These are phyloP conservation scores for Luvunga scandens DNA, from an alignment of 345 rosid species.

Conservation along the genomic window DNA sequence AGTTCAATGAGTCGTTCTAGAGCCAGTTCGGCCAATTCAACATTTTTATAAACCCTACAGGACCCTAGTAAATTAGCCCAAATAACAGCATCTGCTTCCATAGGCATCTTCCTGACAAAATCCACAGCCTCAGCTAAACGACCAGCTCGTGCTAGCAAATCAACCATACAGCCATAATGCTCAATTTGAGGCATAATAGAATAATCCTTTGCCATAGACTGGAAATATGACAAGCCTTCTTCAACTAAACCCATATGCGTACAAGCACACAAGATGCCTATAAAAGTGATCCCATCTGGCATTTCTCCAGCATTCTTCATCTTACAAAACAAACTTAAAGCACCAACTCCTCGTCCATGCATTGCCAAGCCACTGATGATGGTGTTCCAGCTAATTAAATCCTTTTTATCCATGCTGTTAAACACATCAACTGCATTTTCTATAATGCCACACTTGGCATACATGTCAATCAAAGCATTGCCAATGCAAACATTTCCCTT, in stretches of 20 bases:
- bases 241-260: constrained; percentile 72
- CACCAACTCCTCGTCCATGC: constrained; percentile 66
- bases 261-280: constrained; percentile 69
- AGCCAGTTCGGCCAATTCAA: constrained; percentile 68
- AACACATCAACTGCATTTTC: constrained; percentile 60
- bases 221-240: constrained; percentile 64
- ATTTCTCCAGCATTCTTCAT: constrained; percentile 50
- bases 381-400: constrained; percentile 84
- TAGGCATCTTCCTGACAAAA: constrained; percentile 61
- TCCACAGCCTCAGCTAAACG: constrained; percentile 66
- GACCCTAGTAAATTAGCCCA: constrained; percentile 84
- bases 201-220: constrained; percentile 61
- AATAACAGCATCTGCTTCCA: constrained; percentile 72
- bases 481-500: constrained; percentile 54
- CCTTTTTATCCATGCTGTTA: constrained; percentile 47
- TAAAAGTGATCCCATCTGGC: constrained; percentile 75
- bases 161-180: constrained; percentile 87
- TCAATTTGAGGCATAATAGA: constrained; percentile 66
- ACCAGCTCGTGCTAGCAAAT: constrained; percentile 76
- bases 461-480: constrained; percentile 81
- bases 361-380: constrained; percentile 65
- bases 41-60: constrained; percentile 68
- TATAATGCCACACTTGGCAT: constrained; percentile 73
- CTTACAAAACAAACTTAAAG: constrained; percentile 54
- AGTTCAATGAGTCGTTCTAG: constrained; percentile 52